Evolutionary conservation across 345 rosid species (phyloP).

Genomic region (Corchorus olitorius): DNA sequence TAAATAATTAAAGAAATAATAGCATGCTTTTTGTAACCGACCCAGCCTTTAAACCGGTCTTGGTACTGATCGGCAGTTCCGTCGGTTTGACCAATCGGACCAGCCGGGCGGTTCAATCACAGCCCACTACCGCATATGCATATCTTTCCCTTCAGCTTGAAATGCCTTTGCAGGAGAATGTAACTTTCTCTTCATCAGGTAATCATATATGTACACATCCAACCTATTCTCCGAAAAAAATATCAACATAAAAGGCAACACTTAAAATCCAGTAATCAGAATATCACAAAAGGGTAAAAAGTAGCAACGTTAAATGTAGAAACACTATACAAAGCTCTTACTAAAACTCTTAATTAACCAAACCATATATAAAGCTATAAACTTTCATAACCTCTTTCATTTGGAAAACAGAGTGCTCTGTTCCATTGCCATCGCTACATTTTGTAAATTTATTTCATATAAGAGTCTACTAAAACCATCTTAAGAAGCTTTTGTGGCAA

Average conservation of each 20-base stretch:
- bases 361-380: background rate
- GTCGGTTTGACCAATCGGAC: no score
- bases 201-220: slow-evolving; percentile 69
- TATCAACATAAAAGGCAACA: background rate
- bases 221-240: slow-evolving; percentile 41
- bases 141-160: slow-evolving; percentile 65
- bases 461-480: background rate
- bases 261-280: background rate
- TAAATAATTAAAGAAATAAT: no score
- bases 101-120: no score
- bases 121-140: no score
- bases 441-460: background rate
- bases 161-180: slow-evolving; percentile 61
- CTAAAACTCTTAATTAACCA: background rate
- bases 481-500: background rate
- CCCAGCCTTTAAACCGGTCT: no score
- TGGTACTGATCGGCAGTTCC: no score
- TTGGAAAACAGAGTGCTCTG: background rate
- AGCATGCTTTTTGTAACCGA: no score
- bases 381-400: background rate
- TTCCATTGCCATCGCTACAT: background rate
- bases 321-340: background rate
- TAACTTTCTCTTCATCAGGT: slow-evolving; percentile 62
- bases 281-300: background rate
- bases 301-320: background rate